These are phyloP conservation scores for Nemania serpens DNA, from an alignment of 2,329 filamentous ascomycete species.

Conservation along the genomic window DNA sequence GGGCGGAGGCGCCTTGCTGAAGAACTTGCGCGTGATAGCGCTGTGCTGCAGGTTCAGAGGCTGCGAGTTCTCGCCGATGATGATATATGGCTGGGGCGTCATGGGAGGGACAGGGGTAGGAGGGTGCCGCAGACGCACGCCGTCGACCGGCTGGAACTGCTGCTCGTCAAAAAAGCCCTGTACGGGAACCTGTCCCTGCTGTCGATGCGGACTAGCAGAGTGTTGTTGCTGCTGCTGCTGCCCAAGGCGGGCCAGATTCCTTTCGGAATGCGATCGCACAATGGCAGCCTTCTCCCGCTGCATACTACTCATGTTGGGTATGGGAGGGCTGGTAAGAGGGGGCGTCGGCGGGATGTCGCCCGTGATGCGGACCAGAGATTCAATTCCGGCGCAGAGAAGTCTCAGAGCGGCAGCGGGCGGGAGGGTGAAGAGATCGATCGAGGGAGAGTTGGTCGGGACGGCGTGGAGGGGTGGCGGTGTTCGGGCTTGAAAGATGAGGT, in stretches of 20 bases:
- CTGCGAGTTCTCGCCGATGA: constrained; percentile 72
- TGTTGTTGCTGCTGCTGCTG: constrained; percentile 36
- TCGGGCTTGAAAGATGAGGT: constrained; percentile 40
- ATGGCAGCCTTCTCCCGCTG: constrained; percentile 66
- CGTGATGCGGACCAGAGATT: constrained; percentile 71
- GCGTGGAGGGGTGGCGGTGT: constrained; percentile 50
- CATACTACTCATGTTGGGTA: constrained; percentile 68
- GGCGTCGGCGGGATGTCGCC: constrained; percentile 84
- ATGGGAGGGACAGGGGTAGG: constrained; percentile 35
- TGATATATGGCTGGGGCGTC: constrained; percentile 57
- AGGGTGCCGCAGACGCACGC: constrained; percentile 54
- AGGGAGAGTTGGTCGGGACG: constrained; percentile 45
- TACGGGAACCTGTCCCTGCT: not conserved
- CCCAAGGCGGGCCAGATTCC: constrained; percentile 52
- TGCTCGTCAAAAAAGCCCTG: constrained; percentile 33
- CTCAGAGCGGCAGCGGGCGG: constrained; percentile 76
- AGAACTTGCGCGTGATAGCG: constrained; percentile 90
- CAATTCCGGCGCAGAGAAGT: constrained; percentile 73
- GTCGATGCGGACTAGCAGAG: not conserved
- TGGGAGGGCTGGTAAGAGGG: constrained; percentile 64
- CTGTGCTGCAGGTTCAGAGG: constrained; percentile 78
- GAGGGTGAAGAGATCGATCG: constrained; percentile 73
- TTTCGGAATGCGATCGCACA: constrained; percentile 61
- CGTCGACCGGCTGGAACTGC: constrained; percentile 53
- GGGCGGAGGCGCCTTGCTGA: constrained; percentile 83